Evolutionary conservation across 768 basidiomycete species (phyloP), one percentile per base, ranked within the genome.

Genomic region (Psilocybe cubensis): DNA sequence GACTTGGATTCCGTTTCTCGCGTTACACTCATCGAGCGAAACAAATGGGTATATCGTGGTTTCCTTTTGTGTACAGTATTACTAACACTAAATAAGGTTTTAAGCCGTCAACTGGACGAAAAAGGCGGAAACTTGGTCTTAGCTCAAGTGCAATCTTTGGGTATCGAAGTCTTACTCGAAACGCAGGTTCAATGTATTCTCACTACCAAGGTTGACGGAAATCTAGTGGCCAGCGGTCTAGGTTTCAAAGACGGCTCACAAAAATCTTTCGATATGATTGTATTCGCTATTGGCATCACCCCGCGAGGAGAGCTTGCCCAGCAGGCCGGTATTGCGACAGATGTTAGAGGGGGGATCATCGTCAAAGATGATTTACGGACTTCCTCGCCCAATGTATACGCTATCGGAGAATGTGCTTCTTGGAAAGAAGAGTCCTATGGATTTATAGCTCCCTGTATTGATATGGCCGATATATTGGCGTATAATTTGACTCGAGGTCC

Each of bases 401-500:
- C 89, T 5, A 86, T 92, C 46, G 90, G 90, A 4, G 90, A 91
- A 68, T 92, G 90, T 65, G 88, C 88, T 1, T 78, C 76, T 46
- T 91, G 87, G 87, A 76, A 72, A 51, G 81, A 78, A 2, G 83
- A 87, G 38, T 83, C 80, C n/a, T 91, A 88, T 62, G 89, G 89
- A 3, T 74, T 92, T 9, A 88, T 91, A 63, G 88, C 82, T 2
- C 89, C 89, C n/a, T 88, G 89, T 38, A 78, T 79, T 76, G 85
- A 87, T 67, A 91, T 91, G 89, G 89, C 89, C 20, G 85, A 88
- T 59, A 83, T 91, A 55, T 74, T 92, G 1, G 75, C 88, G 1
- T 89, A 87, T 76, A 92, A 92, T 70, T 72, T 92, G 7, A 85
- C 85, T 20, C 80, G 84, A 70, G 79, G 78, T 0, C 64, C 78